A percentile compares a stretch with the other conserved stretches of the same genome.
These are phyloP conservation scores for Magnusiomyces clavatus DNA, from an alignment of 1,139 yeast species.

Conservation along the genomic window DNA sequence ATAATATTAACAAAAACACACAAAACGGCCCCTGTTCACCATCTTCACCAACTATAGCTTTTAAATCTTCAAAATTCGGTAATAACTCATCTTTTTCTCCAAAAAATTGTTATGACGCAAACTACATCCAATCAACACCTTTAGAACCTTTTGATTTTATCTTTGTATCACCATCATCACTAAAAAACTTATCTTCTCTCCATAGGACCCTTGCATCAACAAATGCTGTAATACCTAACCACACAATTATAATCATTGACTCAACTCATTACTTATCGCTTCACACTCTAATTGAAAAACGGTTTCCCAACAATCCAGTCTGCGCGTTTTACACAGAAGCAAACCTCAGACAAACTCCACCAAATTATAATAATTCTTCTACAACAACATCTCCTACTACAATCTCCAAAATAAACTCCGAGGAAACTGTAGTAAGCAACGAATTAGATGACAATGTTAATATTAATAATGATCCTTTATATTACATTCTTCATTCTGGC, in stretches of 20 bases:
- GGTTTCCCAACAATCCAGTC: slow-evolving; percentile 23
- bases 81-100: slow-evolving; percentile 14
- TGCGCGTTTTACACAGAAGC: slow-evolving; percentile 21
- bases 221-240: slow-evolving; percentile 21
- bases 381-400: too few relatives aligned
- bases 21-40: slow-evolving; percentile 5
- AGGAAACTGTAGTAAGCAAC: too few relatives aligned
- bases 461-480: slow-evolving; percentile 5
- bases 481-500: slow-evolving; percentile 12
- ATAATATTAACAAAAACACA: slow-evolving; percentile 6
- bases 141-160: slow-evolving; percentile 22
- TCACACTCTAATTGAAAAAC: slow-evolving; percentile 24
- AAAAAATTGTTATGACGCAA: slow-evolving; percentile 11
- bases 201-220: slow-evolving; percentile 8
- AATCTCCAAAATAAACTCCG: too few relatives aligned
- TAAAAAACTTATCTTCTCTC: slow-evolving; percentile 20
- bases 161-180: slow-evolving; percentile 25
- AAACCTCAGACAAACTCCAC: slow-evolving; percentile 15
- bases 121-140: background rate
- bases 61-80: slow-evolving; percentile 25
- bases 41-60: slow-evolving; percentile 9
- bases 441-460: too few relatives aligned
- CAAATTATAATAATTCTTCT: slow-evolving; percentile 3
- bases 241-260: slow-evolving; percentile 28
- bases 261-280: slow-evolving; percentile 27